Evolutionary conservation across 1,139 yeast genomes (phyloP), one percentile per base, ranked within the genome.

Genomic region (Candida mesenterica): DNA sequence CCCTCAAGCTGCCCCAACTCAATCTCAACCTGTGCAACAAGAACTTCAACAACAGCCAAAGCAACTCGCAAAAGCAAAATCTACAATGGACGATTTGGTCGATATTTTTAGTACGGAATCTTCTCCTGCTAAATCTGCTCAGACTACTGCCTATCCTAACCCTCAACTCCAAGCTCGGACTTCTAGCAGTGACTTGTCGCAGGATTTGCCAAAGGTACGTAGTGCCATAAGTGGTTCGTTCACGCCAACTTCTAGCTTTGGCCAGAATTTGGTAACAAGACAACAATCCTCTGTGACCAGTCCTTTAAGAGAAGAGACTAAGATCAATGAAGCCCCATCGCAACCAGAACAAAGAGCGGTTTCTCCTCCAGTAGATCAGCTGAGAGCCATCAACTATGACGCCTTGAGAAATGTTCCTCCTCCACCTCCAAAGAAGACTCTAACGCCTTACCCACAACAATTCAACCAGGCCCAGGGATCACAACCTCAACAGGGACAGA

Each of bases 171-270:
- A 39, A 15, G 49, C 33, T 23, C 50, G 56, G 24, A 37, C 45
- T 3, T 62, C 70, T 5, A 57, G 63, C 37, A 61, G 69, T 41
- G 72, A 68, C 41, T 56, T 65, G 40, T 45, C 63, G 5, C 70
- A 69, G 2, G 67, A 60, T 7, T 48, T 65, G 29, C 72, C 74
- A 15, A 65, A 57, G 43, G 62, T 63, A n/a, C 65, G 72, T 29
- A 53, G 57, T 46, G 51, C 57, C 47, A 47, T 68, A 51, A 46
- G 72, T 40, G 56, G 67, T 40, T 52, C 72, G 34, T 61, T 69
- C 57, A 63, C 56, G 34, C 92, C 94, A 9, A 70, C 86, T 2
- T 82, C 90, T 0, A 62, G 68, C 22, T 84, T 84, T 63, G 94
- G 94, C 16, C 89, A 79, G 54, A 62, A 68, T 15, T 64, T 80